A percentile compares a stretch with the other conserved stretches of the same genome.
These are phyloP conservation scores for Bjerkandera adusta DNA, from an alignment of 1,284 basidiomycete genomes.

Conservation along the genomic window DNA sequence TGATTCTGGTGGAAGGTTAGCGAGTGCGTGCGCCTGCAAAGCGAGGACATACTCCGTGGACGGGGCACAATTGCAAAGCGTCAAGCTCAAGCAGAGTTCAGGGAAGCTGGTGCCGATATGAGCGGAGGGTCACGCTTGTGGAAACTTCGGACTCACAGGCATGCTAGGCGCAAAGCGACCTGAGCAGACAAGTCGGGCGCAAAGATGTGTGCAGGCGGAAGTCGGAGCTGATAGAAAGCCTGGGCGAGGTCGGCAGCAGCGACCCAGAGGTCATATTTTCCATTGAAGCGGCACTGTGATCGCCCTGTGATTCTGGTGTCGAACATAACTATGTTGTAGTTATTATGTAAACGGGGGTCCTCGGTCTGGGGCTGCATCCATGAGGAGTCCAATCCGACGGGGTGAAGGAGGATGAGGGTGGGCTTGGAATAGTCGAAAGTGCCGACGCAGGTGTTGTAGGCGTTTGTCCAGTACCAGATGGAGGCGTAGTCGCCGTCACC, in stretches of 20 bases:
- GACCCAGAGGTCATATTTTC: conserved; percentile 68
- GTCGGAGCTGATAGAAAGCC: conserved; percentile 56
- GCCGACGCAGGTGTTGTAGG: conserved; percentile 52
- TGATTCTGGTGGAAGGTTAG: conserved; percentile 42
- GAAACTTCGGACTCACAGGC: conserved; percentile 3
- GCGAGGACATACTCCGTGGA: conserved; percentile 55
- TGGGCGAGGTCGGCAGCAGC: conserved; percentile 72
- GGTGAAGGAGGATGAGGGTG: conserved; percentile 64
- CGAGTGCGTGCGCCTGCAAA: conserved; percentile 6
- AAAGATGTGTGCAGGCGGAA: conserved; percentile 69
- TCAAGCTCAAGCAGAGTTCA: conserved; percentile 65
- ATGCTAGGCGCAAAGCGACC: conserved; percentile 44
- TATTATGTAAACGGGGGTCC: conserved; percentile 54
- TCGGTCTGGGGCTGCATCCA: conserved; percentile 69
- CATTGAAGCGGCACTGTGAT: conserved; percentile 51
- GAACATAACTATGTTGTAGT: conserved; percentile 70
- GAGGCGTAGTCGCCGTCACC: conserved; percentile 63
- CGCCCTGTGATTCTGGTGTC: conserved; percentile 69
- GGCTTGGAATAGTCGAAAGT: conserved; percentile 64
- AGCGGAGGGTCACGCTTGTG: conserved; percentile 9
- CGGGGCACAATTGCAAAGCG: conserved; percentile 67
- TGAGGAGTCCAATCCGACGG: conserved; percentile 61
- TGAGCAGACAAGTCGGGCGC: conserved; percentile 53
- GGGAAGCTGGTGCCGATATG: conserved; percentile 49
- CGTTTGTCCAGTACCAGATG: conserved; percentile 69